These are phyloP conservation scores for Melampsora allii-populina DNA, from an alignment of 1,284 basidiomycete species.

Conservation along the genomic window DNA sequence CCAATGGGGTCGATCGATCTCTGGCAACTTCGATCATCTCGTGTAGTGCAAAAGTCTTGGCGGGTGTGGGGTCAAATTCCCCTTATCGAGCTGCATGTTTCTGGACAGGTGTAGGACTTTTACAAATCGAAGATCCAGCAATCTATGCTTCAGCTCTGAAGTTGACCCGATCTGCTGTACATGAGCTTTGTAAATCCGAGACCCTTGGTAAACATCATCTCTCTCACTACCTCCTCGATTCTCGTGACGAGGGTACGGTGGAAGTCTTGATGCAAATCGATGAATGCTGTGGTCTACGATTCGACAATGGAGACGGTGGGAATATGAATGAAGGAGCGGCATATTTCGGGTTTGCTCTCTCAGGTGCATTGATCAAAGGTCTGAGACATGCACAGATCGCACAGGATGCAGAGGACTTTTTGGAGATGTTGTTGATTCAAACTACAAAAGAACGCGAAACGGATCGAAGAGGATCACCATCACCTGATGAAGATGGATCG, in stretches of 20 bases:
- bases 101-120: conserved; percentile 69
- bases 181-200: conserved; percentile 71
- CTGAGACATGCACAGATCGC: conserved; percentile 60
- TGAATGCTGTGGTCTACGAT: conserved; percentile 68
- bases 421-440: conserved; percentile 36
- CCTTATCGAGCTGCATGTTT: conserved; percentile 79
- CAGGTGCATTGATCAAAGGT: conserved; percentile 79
- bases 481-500: conserved; percentile 29
- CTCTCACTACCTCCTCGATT: conserved; percentile 63
- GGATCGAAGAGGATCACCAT: conserved; percentile 46
- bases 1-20: conserved; percentile 59
- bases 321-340: conserved; percentile 47
- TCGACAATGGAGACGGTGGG: conserved; percentile 57
- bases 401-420: conserved; percentile 40
- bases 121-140: conserved; percentile 67
- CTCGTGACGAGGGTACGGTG: conserved; percentile 65
- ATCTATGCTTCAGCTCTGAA: conserved; percentile 77
- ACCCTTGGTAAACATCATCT: conserved; percentile 68
- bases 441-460: conserved; percentile 47
- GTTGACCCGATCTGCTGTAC: conserved; percentile 62
- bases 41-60: conserved; percentile 49
- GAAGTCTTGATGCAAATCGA: conserved; percentile 66
- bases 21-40: conserved; percentile 47
- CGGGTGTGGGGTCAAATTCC: conserved; percentile 61
- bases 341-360: conserved; percentile 74